These are phyloP conservation scores for Veloboletus limbatus DNA, from an alignment of 1,284 basidiomycete genomes.

Conservation along the genomic window DNA sequence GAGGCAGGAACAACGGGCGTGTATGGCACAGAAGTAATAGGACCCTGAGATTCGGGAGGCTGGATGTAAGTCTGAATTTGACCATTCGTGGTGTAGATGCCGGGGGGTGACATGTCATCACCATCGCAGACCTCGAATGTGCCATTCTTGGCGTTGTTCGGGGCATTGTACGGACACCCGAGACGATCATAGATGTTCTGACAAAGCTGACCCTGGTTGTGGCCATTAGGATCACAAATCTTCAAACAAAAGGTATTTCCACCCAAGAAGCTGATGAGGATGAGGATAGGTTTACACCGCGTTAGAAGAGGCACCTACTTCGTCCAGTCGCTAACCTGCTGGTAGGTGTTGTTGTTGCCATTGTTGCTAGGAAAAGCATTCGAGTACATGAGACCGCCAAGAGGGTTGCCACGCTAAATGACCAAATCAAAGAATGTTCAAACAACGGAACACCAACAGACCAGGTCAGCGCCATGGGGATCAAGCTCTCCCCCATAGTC, in stretches of 20 bases:
- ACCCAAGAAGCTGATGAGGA: slow-evolving; percentile 53
- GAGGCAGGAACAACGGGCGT: slow-evolving; percentile 54
- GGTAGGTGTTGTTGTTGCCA: slow-evolving; percentile 39
- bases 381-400: slow-evolving; percentile 63
- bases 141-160: slow-evolving; percentile 54
- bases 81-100: slow-evolving; percentile 39
- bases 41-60: slow-evolving; percentile 56
- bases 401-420: slow-evolving; percentile 60
- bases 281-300: neutral
- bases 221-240: slow-evolving; percentile 55
- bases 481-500: slow-evolving; percentile 62
- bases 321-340: slow-evolving; percentile 59
- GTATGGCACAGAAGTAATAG: slow-evolving; percentile 61
- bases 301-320: slow-evolving; percentile 35
- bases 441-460: slow-evolving; percentile 18
- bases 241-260: slow-evolving; percentile 52
- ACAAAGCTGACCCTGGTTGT: slow-evolving; percentile 53
- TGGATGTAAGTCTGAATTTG: slow-evolving; percentile 51
- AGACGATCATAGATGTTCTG: slow-evolving; percentile 65
- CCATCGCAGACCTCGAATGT: slow-evolving; percentile 61
- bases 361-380: slow-evolving; percentile 46
- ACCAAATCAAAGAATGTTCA: slow-evolving; percentile 37
- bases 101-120: slow-evolving; percentile 43
- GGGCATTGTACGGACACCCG: slow-evolving; percentile 68
- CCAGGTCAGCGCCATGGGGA: slow-evolving; percentile 45